Base-by-base conservation (phyloP, 805 yeast species). In the Saccharomycopsis oosterbeekiorum region DNA sequence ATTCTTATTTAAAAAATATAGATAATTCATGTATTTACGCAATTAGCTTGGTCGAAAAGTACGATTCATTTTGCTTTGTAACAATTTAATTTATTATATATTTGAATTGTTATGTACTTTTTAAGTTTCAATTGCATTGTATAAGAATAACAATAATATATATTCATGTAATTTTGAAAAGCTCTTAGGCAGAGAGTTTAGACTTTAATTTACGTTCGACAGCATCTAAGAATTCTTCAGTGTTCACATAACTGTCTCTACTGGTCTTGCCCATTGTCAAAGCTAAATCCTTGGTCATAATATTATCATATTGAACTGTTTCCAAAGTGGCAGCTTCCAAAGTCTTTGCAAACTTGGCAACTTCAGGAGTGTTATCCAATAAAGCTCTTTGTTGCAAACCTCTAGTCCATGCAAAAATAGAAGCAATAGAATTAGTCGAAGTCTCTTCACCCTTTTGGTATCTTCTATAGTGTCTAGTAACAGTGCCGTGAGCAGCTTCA, bases 401-500 rank as follows among this genome's bases (percentile, higher is more conserved):
- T 70, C 96, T 85, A 42, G 96, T 80, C 98, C 98, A 93, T 37
- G 98, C 98, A 71, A 87, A 93, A 68, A 93, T 93, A 14, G 97
- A 91, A 2, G 98, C 98, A 74, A 93, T 93, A 17, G 97, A 92
- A 77, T 93, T 93, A 62, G 98, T 93, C 6, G 97, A 89, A 19
- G 98, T 93, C 77, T 92, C 97, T 74, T 91, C 89, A 67, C 98
- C 98, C 76, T 88, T 89, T 78, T 93, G 97, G 76, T 89, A 90
- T 76, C 86, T 94, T 79, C 97, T 88, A 78, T 81, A 93, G 75
- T 93, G 98, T 78, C 98, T 88, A 56, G 97, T 93, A 68, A 93
- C 98, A 14, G 98, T 93, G 61, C 98, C 98, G 74, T 93, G 98
- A n/a, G 98, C 98, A 63, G 98, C 98, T 79, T 93, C 98, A 60